Base-by-base conservation (phyloP, 306 rosid species). In the Macrotyloma uniflorum region DNA sequence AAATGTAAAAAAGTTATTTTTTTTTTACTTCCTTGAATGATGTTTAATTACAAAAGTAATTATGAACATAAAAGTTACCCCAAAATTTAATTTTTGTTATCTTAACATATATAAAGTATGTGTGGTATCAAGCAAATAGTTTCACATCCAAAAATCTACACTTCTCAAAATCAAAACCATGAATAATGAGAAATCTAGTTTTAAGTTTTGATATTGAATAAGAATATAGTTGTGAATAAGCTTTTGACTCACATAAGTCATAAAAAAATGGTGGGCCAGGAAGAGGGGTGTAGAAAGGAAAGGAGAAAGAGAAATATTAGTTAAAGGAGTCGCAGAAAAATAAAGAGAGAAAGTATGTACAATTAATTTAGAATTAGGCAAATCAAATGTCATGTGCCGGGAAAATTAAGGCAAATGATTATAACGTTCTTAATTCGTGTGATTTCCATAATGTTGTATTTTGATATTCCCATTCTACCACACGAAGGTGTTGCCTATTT, bases 331-430 rank as follows among this genome's bases (percentile, higher is more conserved):
- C 3, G 22, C 9, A 3, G 15, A 13, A 20, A 22, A 23, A 15
- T 5, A 15, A 59, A 58, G 14, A 24, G 9, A 15, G n/a, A 74
- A 9, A 30, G 10, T 30, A 51, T 4, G 5, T 51, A 4, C 23
- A 51, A 54, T 53, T 13, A 49, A 49, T 49, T n/a, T 53, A 9
- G 59, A 28, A 22, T 57, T 36, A 36, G 23, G 54, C 54, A 36
- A 58, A 35, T 19, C 8, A 53, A 53, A 53, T 53, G 59, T 61
- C 51, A 16, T 57, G n/a, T 24, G 58, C 58, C 46, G 26, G 36
- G 53, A 64, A 67, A 77, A 32, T 49, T 33, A 76, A 77, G 67
- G 81, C 47, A 67, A 67, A 53, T 51, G 57, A 77, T 77, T 54
- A 38, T 65, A 50, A 24, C 40, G 36, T 36, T 16, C 5, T 54